Conservation (phyloP, 495 filamentous ascomycete species). For the Podospora conica region DNA sequence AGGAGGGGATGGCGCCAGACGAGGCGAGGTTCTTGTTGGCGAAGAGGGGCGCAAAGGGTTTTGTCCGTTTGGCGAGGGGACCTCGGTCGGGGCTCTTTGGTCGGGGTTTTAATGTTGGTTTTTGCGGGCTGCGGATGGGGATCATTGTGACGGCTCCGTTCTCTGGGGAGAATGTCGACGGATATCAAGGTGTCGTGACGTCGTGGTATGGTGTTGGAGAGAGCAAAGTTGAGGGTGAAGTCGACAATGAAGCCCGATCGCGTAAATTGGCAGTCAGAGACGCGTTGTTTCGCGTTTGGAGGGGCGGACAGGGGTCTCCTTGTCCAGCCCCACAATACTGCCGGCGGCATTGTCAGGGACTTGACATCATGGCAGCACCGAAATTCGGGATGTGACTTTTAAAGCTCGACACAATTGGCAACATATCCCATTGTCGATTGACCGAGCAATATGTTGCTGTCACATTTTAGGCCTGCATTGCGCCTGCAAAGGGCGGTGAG, state of each 20-base stretch:
- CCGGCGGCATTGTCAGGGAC: constrained; percentile 9
- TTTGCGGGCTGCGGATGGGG: constrained; percentile 24
- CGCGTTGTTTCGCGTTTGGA: constrained; percentile 26
- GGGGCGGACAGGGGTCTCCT: constrained; percentile 18
- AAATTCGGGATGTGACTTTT: background rate
- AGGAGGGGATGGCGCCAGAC: constrained; percentile 63
- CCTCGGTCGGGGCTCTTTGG: constrained; percentile 20
- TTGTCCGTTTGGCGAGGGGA: constrained; percentile 18
- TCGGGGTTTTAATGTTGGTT: constrained; percentile 8
- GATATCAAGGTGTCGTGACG: background rate
- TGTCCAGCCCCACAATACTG: constrained; percentile 2
- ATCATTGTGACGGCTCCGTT: constrained; percentile 21
- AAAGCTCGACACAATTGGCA: background rate
- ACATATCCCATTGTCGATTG: background rate
- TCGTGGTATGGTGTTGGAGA: background rate
- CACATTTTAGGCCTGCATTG: constrained; percentile 6
- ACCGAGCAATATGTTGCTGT: constrained; percentile 17
- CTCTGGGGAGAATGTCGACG: background rate
- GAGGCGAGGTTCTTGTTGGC: constrained; percentile 31
- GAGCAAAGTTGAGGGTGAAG: background rate
- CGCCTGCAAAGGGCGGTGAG: constrained; percentile 9
- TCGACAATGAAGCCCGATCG: constrained; percentile 10
- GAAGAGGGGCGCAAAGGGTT: constrained; percentile 32
- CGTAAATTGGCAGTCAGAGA: constrained; percentile 26
- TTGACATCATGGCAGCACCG: constrained; percentile 2